Percentiles rank a stretch among this genome's conserved stretches.
Evolutionary conservation across 1,284 basidiomycete species (phyloP).

Genomic region (Papiliotrema terrestris): DNA sequence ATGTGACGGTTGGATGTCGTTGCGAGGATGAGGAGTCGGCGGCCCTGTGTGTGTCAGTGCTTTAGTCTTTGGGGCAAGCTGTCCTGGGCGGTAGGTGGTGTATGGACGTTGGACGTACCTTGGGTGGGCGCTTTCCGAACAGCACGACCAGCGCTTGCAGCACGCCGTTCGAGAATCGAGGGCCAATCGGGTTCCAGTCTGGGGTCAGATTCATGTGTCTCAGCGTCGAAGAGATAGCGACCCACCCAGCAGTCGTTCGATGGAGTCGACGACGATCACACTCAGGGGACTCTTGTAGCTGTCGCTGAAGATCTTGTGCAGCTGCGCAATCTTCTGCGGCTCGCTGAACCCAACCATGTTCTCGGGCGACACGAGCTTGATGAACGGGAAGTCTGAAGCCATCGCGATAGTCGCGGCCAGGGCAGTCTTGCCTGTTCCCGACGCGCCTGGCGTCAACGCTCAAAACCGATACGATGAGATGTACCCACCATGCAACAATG

Average conservation of each 20-base stretch:
- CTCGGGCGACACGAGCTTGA: constrained; percentile 95
- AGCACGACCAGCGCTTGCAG: constrained; percentile 89
- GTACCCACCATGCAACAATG: constrained; percentile 70
- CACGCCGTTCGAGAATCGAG: constrained; percentile 90
- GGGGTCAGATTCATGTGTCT: constrained; percentile 1
- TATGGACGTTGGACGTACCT: constrained; percentile 55
- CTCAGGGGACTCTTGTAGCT: constrained; percentile 97
- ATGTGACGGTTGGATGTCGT: constrained; percentile 87
- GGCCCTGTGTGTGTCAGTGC: constrained; percentile 57
- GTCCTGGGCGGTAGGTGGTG: no score
- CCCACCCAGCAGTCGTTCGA: constrained; percentile 82
- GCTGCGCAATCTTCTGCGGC: constrained; percentile 81
- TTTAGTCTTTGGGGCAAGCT: no score
- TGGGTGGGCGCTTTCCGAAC: constrained; percentile 84
- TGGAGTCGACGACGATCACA: constrained; percentile 92
- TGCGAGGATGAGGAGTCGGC: constrained; percentile 85
- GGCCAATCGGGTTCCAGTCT: constrained; percentile 99
- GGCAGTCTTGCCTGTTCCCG: constrained; percentile 93
- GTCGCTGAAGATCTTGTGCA: constrained; percentile 92
- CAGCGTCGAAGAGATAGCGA: constrained; percentile 1
- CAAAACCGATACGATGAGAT: neutral
- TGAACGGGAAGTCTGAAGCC: constrained; percentile 91
- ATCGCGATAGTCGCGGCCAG: constrained; percentile 93
- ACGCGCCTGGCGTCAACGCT: constrained; percentile 55
- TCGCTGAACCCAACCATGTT: constrained; percentile 96